phyloP scores from a whole-genome alignment of 306 rosid genomes.

The Myrica gale region DNA sequence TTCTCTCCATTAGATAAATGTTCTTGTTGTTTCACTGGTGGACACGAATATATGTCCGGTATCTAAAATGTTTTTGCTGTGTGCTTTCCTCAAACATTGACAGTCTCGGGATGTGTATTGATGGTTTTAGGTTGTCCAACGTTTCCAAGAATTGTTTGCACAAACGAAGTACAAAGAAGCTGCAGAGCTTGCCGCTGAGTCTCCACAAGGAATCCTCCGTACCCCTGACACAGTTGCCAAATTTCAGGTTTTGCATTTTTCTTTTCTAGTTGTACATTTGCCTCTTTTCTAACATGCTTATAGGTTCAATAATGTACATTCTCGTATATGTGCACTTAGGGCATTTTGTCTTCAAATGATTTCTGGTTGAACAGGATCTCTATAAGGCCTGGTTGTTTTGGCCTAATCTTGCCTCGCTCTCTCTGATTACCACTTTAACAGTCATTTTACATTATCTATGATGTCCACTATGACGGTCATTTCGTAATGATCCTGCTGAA shows the following conservation, averaged over 20 bases:
- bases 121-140: slow-evolving; percentile 84
- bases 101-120: slow-evolving; percentile 24
- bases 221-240: slow-evolving; percentile 98
- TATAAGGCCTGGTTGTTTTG: not conserved
- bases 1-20: not conserved
- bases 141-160: slow-evolving; percentile 97
- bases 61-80: not conserved
- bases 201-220: slow-evolving; percentile 97
- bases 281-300: not conserved
- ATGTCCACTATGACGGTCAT: too few relatives aligned
- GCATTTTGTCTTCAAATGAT: not conserved
- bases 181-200: slow-evolving; percentile 99
- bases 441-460: not conserved
- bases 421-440: not conserved
- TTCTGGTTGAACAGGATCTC: not conserved
- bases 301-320: not conserved
- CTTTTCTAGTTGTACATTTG: not conserved
- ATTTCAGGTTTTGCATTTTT: slow-evolving; percentile 69
- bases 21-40: slow-evolving; percentile 1
- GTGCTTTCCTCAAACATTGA: slow-evolving; percentile 17
- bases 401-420: not conserved
- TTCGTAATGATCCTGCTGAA: too few relatives aligned
- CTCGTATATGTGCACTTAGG: not conserved
- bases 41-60: not conserved
- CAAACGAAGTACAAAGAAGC: slow-evolving; percentile 99